Conservation (phyloP, 1,139 yeast species). For the Pichia sp. region DNA sequence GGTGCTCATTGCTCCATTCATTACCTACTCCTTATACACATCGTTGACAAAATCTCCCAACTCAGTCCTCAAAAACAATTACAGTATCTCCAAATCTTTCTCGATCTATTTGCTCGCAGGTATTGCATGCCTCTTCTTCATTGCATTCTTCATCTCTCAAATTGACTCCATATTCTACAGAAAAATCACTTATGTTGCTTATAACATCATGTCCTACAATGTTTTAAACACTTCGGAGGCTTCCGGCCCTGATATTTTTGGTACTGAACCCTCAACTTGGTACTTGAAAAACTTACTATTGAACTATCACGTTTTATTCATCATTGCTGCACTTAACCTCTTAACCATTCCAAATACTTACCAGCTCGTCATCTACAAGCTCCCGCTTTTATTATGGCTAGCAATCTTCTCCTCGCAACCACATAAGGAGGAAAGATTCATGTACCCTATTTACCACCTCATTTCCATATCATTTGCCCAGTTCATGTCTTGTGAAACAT, state of each 20-base stretch:
- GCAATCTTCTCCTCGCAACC: slow-evolving; percentile 65
- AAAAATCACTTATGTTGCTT: slow-evolving; percentile 62
- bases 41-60: slow-evolving; percentile 8
- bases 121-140: slow-evolving; percentile 26
- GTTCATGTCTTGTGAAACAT: slow-evolving; percentile 22
- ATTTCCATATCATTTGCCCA: slow-evolving; percentile 60
- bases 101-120: slow-evolving; percentile 22
- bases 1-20: slow-evolving; percentile 57
- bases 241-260: slow-evolving; percentile 83
- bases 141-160: slow-evolving; percentile 33
- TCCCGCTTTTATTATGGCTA: slow-evolving; percentile 59
- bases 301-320: slow-evolving; percentile 58
- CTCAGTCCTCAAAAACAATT: slow-evolving; percentile 13
- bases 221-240: background rate
- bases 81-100: slow-evolving; percentile 11
- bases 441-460: slow-evolving; percentile 78
- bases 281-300: slow-evolving; percentile 62
- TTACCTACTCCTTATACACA: slow-evolving; percentile 28
- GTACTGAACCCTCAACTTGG: slow-evolving; percentile 76
- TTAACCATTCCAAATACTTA: slow-evolving; percentile 8
- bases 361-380: slow-evolving; percentile 22
- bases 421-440: slow-evolving; percentile 88
- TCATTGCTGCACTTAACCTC: slow-evolving; percentile 35
- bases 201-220: slow-evolving; percentile 73
- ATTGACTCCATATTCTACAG: slow-evolving; percentile 65